Percentiles rank a stretch among this genome's conserved stretches.
These are phyloP conservation scores for Podila horticola DNA, from an alignment of 192 early-diverging fungal genomes.

Conservation along the genomic window DNA sequence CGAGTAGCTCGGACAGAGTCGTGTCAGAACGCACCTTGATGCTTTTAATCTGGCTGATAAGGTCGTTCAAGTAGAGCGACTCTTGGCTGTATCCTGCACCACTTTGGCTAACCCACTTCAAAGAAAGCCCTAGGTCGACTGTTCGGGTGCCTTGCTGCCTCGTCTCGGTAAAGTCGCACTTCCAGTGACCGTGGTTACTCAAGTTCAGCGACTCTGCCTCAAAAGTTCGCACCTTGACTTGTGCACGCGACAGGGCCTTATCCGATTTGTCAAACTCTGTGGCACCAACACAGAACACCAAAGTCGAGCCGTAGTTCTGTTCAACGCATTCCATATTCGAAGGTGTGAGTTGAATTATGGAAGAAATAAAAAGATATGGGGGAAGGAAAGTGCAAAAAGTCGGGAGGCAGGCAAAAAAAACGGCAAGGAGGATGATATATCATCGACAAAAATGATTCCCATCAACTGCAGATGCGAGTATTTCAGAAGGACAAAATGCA, in stretches of 20 bases:
- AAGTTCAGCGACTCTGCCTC: constrained; percentile 7
- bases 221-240: background rate
- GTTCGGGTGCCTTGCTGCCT: background rate
- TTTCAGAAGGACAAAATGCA: background rate
- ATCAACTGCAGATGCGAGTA: no score
- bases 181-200: constrained; percentile 21
- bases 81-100: background rate
- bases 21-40: constrained; percentile 35
- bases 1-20: constrained; percentile 27
- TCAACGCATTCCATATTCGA: constrained; percentile 6
- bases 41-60: constrained; percentile 25
- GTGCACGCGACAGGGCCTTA: background rate
- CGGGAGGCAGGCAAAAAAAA: no score
- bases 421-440: no score
- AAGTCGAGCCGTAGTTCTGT: constrained; percentile 19
- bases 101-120: constrained; percentile 6
- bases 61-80: background rate
- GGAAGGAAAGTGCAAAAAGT: no score
- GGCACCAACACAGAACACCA: constrained; percentile 19
- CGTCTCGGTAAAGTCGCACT: constrained; percentile 30
- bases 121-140: constrained; percentile 14
- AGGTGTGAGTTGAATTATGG: no score
- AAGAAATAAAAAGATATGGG: no score
- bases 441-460: no score
- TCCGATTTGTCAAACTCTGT: constrained; percentile 4